Base-by-base conservation (phyloP, 768 basidiomycete species). In the Mycena vitilis region DNA sequence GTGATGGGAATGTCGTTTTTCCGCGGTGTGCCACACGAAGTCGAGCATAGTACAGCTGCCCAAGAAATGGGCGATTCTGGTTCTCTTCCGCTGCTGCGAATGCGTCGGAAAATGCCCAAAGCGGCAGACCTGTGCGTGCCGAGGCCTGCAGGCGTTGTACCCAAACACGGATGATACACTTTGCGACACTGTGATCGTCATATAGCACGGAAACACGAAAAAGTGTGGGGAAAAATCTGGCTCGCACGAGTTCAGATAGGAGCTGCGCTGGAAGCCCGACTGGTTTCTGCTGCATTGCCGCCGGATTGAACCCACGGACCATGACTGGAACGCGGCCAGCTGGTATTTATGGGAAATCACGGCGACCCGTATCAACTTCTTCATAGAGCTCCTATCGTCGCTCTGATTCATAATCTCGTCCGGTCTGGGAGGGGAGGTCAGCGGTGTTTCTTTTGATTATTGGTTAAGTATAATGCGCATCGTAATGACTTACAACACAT, bases 271-370 rank as follows among this genome's bases (percentile, higher is more conserved):
- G 12, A 30, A 13, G 54, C 54, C 20, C 8, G 9, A 38, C 20
- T 8, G 8, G 16, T 10, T 49, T 18, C 23, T 34, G 1, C 5
- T n/a, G 38, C 61, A 63, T 4, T 12, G 52, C 13, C n/a, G 20
- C 22, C 45, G 64, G 30, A 65, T 65, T 20, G 40, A n/a, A 34
- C 22, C n/a, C 56, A 65, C 40, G 10, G 63, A 57, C 63, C 63
- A 65, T 12, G 63, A 57, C 56, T 57, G 38, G 45, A 57, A 57
- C n/a, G 47, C 38, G 36, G 38, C 55, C 5, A 65, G 56, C 15
- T 65, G 54, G 18, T 65, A 65, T 58, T 65, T 65, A 42, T 65
- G 63, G 13, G 63, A 48, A 16, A 65, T 57, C 10, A n/a, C 34
- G 12, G 63, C 63, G 11, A 65, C 45, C 4, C n/a, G 12, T 2